Conservation (phyloP, 1,284 basidiomycete species). For the Sporisorium graminicola region DNA sequence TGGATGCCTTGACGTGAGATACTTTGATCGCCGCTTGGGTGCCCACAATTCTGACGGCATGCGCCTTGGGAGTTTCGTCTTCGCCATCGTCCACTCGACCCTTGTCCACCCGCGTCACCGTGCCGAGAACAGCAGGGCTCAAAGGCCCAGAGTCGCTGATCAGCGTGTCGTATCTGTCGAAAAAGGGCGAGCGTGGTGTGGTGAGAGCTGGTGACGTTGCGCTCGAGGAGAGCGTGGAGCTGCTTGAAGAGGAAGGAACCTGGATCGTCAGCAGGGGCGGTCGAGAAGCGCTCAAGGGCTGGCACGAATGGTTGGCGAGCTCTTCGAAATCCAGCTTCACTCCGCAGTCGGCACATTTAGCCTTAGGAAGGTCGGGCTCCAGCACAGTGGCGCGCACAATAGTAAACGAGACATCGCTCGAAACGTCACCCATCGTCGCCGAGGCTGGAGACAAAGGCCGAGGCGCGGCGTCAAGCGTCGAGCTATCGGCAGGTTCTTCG, state of each 20-base stretch:
- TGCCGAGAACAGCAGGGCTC: constrained; percentile 32
- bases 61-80: constrained; percentile 43
- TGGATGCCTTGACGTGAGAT: constrained; percentile 16
- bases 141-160: constrained; percentile 25
- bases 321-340: constrained; percentile 56
- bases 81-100: neutral
- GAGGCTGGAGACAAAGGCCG: constrained; percentile 16
- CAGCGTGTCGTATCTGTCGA: constrained; percentile 45
- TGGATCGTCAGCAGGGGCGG: constrained; percentile 37
- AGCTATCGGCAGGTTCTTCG: constrained; percentile 26
- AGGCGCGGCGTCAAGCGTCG: constrained; percentile 5
- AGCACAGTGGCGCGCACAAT: constrained; percentile 46
- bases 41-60: constrained; percentile 32
- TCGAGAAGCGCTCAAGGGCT: constrained; percentile 14
- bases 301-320: constrained; percentile 50
- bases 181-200: constrained; percentile 49
- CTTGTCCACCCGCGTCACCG: neutral
- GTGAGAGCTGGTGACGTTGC: constrained; percentile 16
- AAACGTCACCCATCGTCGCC: constrained; percentile 13
- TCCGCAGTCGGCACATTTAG: constrained; percentile 62
- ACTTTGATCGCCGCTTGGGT: constrained; percentile 27
- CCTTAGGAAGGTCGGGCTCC: constrained; percentile 52
- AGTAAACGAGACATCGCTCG: constrained; percentile 14
- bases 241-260: constrained; percentile 21
- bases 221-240: constrained; percentile 18